These are phyloP conservation scores for Mucor irregularis DNA, from an alignment of 371 early-diverging fungal species.

Conservation along the genomic window DNA sequence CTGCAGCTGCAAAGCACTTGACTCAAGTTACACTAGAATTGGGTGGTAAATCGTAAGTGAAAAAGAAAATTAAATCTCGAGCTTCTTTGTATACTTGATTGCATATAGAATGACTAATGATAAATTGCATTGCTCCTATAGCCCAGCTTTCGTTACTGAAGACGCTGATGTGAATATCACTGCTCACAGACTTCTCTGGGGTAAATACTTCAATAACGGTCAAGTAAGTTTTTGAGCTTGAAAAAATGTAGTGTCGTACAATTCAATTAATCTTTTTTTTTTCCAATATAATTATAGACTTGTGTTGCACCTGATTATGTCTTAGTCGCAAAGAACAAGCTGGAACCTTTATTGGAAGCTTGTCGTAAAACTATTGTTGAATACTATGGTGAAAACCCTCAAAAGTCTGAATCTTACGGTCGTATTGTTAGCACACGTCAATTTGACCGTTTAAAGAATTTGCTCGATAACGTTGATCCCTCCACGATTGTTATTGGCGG, in stretches of 20 bases:
- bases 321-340: constrained; percentile 56
- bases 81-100: background rate
- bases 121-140: constrained; percentile 13
- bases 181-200: constrained; percentile 79
- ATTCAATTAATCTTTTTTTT: background rate
- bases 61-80: no score
- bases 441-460: constrained; percentile 62
- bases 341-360: constrained; percentile 53
- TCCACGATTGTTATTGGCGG: constrained; percentile 57
- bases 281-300: constrained; percentile 55
- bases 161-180: constrained; percentile 64
- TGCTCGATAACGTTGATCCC: constrained; percentile 54
- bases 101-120: background rate
- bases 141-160: constrained; percentile 74
- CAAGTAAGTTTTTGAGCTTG: constrained; percentile 54
- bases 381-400: constrained; percentile 54
- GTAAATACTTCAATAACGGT: constrained; percentile 81
- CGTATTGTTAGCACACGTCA: constrained; percentile 74
- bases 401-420: constrained; percentile 55
- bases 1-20: constrained; percentile 78
- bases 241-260: no score
- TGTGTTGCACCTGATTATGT: constrained; percentile 91
- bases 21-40: constrained; percentile 85
- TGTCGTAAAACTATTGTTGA: constrained; percentile 47
- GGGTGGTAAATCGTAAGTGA: constrained; percentile 75